Base-by-base conservation (phyloP, 768 basidiomycete species). In the Mycena venus region DNA sequence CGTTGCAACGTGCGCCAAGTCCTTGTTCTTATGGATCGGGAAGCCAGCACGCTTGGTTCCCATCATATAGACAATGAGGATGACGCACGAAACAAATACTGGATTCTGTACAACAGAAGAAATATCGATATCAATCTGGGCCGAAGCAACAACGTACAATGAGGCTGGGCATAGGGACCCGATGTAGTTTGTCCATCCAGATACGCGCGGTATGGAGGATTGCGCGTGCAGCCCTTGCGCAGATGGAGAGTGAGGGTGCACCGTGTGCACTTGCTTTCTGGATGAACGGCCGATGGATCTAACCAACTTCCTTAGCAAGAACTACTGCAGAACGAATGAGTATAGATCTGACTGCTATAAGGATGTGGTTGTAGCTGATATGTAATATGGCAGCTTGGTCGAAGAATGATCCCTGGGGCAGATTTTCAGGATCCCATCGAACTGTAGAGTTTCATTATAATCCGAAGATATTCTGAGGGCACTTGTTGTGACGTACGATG, bases 281-380 rank as follows among this genome's bases (percentile, higher is more conserved):
- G n/a, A 72, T 61, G 36, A 68, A 72, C n/a, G 38, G 90, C 15
- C 74, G 58, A 23, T 75, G 74, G 8, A 75, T 70, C 74, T 75
- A 31, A 42, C 38, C 10, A 65, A 21, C 3, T 0, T 10, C 15
- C 6, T 62, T 27, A 67, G 38, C 12, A n/a, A n/a, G 25, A 29
- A 15, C 14, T 12, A 85, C 84, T 1, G 32, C 85, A 86, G 0
- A 88, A 88, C 63, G 92, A 88, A 82, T 89, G 91, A 10, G n/a
- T n/a, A n/a, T n/a, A 90, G 88, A 32, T 32, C 51, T 10, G 84
- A 80, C 85, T 62, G 87, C 80, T 78, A 93, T 92, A 78, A 88
- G 85, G 29, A 84, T 79, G 32, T 83, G 82, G 77, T 88, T 86
- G 78, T 85, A 89, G 4, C 82, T 73, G 1, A 81, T 51, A 66